phyloP scores from a whole-genome alignment of 202 grass and related monocot genomes.

The Setaria viridis region DNA sequence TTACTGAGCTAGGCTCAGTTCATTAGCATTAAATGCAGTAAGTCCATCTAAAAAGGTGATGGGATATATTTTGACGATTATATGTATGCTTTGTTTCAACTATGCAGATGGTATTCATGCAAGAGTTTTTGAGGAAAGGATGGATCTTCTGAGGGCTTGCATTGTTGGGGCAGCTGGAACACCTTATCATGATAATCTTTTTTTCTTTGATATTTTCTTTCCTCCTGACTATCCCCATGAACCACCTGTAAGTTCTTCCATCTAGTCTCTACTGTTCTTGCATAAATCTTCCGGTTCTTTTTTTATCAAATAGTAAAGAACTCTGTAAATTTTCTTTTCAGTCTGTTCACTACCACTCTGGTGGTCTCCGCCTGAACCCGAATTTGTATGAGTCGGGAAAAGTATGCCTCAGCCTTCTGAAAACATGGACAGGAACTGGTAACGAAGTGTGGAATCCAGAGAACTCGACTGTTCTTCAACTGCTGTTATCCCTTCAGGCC shows the following conservation, averaged over 20 bases:
- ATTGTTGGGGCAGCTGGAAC: slow-evolving; percentile 89
- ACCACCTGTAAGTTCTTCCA: slow-evolving; percentile 77
- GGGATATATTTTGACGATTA: slow-evolving; percentile 15
- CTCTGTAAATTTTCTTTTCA: slow-evolving; percentile 38
- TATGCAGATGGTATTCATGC: slow-evolving; percentile 88
- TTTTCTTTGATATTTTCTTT: slow-evolving; percentile 99
- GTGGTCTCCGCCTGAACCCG: slow-evolving; percentile 87
- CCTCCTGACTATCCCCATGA: slow-evolving; percentile 86
- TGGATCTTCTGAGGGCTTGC: slow-evolving; percentile 93
- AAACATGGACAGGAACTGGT: slow-evolving; percentile 86
- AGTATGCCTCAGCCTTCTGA: slow-evolving; percentile 98
- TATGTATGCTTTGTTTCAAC: slow-evolving; percentile 39
- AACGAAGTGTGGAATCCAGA: slow-evolving; percentile 91
- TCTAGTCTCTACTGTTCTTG: slow-evolving; percentile 30
- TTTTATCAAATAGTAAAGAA: slow-evolving; percentile 31
- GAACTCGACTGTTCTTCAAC: slow-evolving; percentile 85
- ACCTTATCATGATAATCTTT: slow-evolving; percentile 92
- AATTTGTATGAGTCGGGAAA: slow-evolving; percentile 95
- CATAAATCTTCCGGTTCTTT: slow-evolving; percentile 16
- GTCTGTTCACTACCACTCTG: slow-evolving; percentile 92
- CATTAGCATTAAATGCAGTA: slow-evolving; percentile 1
- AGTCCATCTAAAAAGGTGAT: slow-evolving; percentile 31
- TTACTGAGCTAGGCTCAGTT: not conserved
- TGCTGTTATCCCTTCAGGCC: slow-evolving; percentile 94
- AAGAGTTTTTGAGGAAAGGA: slow-evolving; percentile 93